These are phyloP conservation scores for Torulaspora maleeae DNA, from an alignment of 805 yeast species.

Conservation along the genomic window DNA sequence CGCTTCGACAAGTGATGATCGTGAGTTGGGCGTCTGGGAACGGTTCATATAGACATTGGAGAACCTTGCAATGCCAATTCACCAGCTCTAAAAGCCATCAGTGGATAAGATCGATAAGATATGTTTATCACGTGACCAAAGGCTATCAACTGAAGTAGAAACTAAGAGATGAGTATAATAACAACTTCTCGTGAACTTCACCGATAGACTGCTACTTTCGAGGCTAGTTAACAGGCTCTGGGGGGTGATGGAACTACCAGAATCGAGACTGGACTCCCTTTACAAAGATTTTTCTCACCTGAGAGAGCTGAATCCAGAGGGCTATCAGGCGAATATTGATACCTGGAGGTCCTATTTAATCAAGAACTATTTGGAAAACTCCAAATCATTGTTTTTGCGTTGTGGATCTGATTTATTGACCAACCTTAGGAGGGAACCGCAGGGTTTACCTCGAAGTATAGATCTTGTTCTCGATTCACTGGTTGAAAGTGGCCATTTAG, in stretches of 20 bases:
- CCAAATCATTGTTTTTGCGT: constrained; percentile 20
- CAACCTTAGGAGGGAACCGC: constrained; percentile 25
- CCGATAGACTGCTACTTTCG: no score
- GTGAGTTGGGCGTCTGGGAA: no score
- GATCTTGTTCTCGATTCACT: constrained; percentile 36
- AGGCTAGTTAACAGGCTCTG: background rate
- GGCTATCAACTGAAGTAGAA: no score
- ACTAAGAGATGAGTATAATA: no score
- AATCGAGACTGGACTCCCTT: constrained; percentile 38
- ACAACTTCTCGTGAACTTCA: no score
- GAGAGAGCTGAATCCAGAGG: constrained; percentile 39
- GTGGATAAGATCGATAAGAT: no score
- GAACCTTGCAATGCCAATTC: no score
- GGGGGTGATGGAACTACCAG: constrained; percentile 20
- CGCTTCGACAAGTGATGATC: no score
- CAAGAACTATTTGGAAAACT: constrained; percentile 5
- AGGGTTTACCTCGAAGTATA: constrained; percentile 37
- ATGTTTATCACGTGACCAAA: no score
- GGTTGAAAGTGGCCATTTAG: constrained; percentile 28
- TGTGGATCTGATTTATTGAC: constrained; percentile 30
- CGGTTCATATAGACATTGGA: no score
- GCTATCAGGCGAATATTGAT: constrained; percentile 38
- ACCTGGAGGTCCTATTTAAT: constrained; percentile 37
- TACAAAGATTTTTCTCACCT: constrained; percentile 39
- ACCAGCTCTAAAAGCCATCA: no score